These are phyloP conservation scores for Eurotiales sp. DNA, from an alignment of 2,329 filamentous ascomycete genomes.

Conservation along the genomic window DNA sequence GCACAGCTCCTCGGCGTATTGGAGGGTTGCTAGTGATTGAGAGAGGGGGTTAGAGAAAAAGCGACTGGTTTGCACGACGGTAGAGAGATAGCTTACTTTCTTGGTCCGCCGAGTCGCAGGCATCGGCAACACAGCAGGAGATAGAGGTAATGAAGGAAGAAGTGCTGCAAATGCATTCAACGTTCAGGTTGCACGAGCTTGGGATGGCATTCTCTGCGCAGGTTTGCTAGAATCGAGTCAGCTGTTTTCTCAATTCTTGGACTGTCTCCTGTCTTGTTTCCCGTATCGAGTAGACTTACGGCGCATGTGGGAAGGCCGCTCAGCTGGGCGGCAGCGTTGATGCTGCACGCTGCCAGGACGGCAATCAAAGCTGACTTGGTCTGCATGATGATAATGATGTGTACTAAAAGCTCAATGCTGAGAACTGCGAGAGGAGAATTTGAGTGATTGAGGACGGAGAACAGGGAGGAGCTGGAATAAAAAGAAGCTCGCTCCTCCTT, in stretches of 20 bases:
- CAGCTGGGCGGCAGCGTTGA: conserved; percentile 46
- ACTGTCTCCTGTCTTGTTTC: conserved; percentile 19
- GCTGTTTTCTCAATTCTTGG: not conserved
- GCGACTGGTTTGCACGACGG: not conserved
- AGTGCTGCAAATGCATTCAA: conserved; percentile 49
- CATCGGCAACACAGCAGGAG: conserved; percentile 47
- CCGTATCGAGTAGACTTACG: conserved; percentile 46
- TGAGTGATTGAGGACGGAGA: too few species aligned
- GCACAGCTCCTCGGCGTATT: conserved; percentile 38
- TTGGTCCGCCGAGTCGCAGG: conserved; percentile 44
- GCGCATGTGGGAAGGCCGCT: conserved; percentile 51
- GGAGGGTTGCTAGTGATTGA: conserved; percentile 27
- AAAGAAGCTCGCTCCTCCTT: too few species aligned
- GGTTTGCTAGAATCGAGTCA: conserved; percentile 23
- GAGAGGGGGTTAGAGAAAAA: conserved; percentile 11
- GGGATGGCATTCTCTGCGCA: conserved; percentile 43
- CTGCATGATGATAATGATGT: conserved; percentile 14
- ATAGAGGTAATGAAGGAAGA: conserved; percentile 46
- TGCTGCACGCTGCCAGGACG: conserved; percentile 50
- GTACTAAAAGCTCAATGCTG: too few species aligned
- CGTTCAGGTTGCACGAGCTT: conserved; percentile 39
- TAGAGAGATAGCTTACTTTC: conserved; percentile 24
- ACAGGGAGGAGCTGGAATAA: too few species aligned
- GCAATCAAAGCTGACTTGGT: conserved; percentile 37
- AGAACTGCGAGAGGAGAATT: too few species aligned